Conservation (phyloP, 352 stramenopile genomes). For the Peronospora belbahrii region DNA sequence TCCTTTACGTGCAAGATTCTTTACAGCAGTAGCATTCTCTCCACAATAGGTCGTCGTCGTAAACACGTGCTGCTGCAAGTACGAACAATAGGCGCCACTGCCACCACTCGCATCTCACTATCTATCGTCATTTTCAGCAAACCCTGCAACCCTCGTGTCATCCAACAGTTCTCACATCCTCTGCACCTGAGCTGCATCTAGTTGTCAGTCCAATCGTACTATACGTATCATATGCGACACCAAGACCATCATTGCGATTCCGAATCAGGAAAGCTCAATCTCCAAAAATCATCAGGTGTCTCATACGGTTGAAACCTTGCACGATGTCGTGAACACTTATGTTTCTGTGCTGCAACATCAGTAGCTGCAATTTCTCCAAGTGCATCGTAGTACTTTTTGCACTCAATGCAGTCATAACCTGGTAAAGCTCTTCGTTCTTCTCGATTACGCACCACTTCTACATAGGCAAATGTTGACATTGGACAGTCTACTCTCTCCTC, state of each 20-base stretch:
- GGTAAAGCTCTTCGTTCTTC: constrained; percentile 48
- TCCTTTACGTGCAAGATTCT: too few relatives aligned
- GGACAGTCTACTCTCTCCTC: constrained; percentile 10
- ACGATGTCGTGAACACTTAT: constrained; percentile 67
- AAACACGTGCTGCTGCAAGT: too few relatives aligned
- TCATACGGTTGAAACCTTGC: constrained; percentile 64
- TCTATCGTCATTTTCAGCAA: background rate
- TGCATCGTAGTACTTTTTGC: constrained; percentile 72
- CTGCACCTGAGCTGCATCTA: background rate
- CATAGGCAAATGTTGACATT: constrained; percentile 33
- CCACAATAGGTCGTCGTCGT: too few relatives aligned
- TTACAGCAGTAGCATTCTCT: too few relatives aligned
- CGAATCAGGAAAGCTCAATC: constrained; percentile 76
- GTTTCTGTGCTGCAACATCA: constrained; percentile 35
- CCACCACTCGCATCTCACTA: background rate
- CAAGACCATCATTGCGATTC: constrained; percentile 10
- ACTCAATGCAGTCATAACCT: constrained; percentile 64
- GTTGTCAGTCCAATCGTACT: background rate
- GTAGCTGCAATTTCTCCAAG: constrained; percentile 37
- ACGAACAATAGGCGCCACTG: too few relatives aligned
- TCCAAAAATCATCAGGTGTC: constrained; percentile 83
- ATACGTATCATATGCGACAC: background rate
- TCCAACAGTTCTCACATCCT: background rate
- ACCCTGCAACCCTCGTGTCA: background rate
- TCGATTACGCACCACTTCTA: constrained; percentile 78